Evolutionary conservation across 306 rosid genomes (phyloP).

Genomic region (Ammopiptanthus mongolicus): DNA sequence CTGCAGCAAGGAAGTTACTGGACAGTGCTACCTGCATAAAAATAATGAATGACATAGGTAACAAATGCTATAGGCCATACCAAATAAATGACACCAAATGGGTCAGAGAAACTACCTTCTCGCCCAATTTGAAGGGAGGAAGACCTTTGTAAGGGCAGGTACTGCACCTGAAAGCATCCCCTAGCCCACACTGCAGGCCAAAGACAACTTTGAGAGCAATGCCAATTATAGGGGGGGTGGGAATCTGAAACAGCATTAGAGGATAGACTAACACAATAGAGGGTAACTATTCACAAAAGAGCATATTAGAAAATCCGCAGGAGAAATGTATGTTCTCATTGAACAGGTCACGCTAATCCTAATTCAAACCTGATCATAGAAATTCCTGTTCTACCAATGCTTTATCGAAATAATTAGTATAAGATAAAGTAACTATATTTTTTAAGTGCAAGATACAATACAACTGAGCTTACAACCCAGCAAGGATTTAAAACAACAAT

Average conservation of each 20-base stretch:
- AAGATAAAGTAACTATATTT: not conserved
- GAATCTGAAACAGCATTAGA: not conserved
- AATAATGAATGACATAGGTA: not conserved
- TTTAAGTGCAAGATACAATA: not conserved
- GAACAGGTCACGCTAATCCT: not conserved
- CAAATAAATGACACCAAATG: not conserved
- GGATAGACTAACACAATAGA: not conserved
- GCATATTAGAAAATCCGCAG: not conserved
- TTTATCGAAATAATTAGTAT: not conserved
- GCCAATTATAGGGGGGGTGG: not conserved
- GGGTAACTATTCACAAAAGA: not conserved
- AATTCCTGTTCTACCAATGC: not conserved
- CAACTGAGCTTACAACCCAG: not conserved
- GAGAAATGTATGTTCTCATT: not conserved
- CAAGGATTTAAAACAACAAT: not conserved
- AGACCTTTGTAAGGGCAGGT: slow-evolving; percentile 98
- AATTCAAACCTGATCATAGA: not conserved
- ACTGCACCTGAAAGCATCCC: slow-evolving; percentile 94
- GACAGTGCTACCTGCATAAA: slow-evolving; percentile 60
- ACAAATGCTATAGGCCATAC: not conserved
- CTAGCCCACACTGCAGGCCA: slow-evolving; percentile 84
- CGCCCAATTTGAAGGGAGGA: slow-evolving; percentile 87
- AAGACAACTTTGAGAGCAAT: slow-evolving; percentile 28
- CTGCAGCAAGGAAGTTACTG: slow-evolving; percentile 74
- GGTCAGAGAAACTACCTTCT: slow-evolving; percentile 58